Conservation (phyloP, 345 rosid genomes). For the Laguncularia racemosa region DNA sequence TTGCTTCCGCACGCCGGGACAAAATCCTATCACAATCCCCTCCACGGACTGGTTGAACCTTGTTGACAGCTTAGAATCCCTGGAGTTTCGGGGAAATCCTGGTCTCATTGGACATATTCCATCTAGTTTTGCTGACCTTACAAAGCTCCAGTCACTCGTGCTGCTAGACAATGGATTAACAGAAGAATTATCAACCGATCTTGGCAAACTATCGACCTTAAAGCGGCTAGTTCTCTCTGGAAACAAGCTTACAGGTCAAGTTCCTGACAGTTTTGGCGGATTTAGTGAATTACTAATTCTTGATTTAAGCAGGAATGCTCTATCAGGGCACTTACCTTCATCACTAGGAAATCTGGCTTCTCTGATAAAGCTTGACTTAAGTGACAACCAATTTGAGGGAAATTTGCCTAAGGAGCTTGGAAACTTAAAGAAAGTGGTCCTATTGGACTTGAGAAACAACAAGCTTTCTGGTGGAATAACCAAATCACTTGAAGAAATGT, state of each 20-base stretch:
- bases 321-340: conserved; percentile 58
- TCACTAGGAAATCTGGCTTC: conserved; percentile 48
- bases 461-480: conserved; percentile 60
- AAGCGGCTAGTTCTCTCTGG: conserved; percentile 68
- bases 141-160: conserved; percentile 64
- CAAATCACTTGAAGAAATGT: conserved; percentile 44
- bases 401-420: conserved; percentile 40
- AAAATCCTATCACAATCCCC: conserved; percentile 34
- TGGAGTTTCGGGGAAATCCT: conserved; percentile 74
- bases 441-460: conserved; percentile 74
- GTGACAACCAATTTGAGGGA: conserved; percentile 61
- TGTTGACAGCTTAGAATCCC: conserved; percentile 42
- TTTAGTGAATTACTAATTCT: conserved; percentile 52
- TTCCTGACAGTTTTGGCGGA: conserved; percentile 46
- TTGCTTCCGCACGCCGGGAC: conserved; percentile 49
- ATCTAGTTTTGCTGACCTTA: conserved; percentile 36
- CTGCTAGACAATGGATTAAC: conserved; percentile 61
- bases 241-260: conserved; percentile 48
- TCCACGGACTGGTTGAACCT: conserved; percentile 47
- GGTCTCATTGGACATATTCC: conserved; percentile 76
- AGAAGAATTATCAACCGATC: conserved; percentile 41
- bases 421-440: conserved; percentile 53
- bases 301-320: conserved; percentile 66
- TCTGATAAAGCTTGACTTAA: conserved; percentile 76
- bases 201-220: conserved; percentile 45